A percentile compares a stretch with the other conserved stretches of the same genome.
Evolutionary conservation across 352 stramenopile species (phyloP).

Genomic region (Poterioochromonas sp.): DNA sequence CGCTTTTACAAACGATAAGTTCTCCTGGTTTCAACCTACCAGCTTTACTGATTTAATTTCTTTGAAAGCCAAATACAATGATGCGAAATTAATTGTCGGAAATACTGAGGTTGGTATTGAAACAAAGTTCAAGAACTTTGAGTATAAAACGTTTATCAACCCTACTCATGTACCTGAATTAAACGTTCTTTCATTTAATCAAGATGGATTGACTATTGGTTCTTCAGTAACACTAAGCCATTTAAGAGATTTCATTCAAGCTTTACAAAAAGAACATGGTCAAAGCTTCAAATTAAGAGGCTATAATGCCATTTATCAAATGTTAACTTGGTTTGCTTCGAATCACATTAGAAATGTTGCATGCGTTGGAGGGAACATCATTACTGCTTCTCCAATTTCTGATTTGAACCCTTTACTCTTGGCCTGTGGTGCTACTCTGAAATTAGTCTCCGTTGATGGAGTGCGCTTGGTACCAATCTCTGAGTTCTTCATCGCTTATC

Average conservation of each 20-base stretch:
- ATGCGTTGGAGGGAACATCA: conserved; percentile 86
- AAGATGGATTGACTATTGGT: conserved; percentile 60
- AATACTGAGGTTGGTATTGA: conserved; percentile 95
- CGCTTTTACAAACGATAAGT: conserved; percentile 55
- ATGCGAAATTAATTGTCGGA: conserved; percentile 83
- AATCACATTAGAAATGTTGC: conserved; percentile 93
- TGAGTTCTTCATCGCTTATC: conserved; percentile 88
- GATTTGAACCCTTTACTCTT: conserved; percentile 93
- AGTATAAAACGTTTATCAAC: conserved; percentile 51
- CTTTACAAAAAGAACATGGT: neutral
- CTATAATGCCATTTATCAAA: conserved; percentile 53
- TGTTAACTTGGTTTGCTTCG: conserved; percentile 93
- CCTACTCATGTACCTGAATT: conserved; percentile 46
- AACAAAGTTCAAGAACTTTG: conserved; percentile 80
- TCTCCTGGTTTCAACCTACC: conserved; percentile 82
- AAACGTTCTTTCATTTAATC: conserved; percentile 35
- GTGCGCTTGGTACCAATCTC: conserved; percentile 55
- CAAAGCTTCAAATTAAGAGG: neutral
- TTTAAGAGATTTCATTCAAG: conserved; percentile 49
- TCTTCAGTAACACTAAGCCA: conserved; percentile 62
- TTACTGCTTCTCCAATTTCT: conserved; percentile 89
- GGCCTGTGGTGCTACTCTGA: conserved; percentile 47
- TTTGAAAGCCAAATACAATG: conserved; percentile 65
- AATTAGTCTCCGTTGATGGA: conserved; percentile 43
- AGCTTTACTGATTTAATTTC: conserved; percentile 72